Percentiles rank a stretch among this genome's conserved stretches.
These are phyloP conservation scores for Solanum hybrid DNA, from an alignment of 305 asterid species.

Conservation along the genomic window DNA sequence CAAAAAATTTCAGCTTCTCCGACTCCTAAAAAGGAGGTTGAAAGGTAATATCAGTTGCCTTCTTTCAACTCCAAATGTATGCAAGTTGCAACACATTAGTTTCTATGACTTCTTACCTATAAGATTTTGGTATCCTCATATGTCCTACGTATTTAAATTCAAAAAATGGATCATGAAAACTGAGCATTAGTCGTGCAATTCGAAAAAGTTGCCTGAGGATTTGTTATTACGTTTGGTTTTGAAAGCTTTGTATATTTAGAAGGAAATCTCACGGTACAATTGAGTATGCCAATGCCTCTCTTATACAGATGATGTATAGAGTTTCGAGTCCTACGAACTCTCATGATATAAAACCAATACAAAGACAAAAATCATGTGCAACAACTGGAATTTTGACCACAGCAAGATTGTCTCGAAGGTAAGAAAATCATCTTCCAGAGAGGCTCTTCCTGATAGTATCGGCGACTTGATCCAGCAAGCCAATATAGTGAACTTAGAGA, in stretches of 20 bases:
- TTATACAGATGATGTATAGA: neutral
- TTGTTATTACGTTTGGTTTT: neutral
- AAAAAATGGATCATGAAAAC: neutral
- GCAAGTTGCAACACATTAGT: neutral
- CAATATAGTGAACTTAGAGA: neutral
- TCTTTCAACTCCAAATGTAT: neutral
- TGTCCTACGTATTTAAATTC: neutral
- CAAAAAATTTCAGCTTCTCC: conserved; percentile 31
- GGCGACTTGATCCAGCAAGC: neutral
- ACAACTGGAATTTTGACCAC: neutral
- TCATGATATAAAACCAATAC: neutral
- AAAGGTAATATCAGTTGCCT: neutral
- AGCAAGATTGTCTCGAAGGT: neutral
- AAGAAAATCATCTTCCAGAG: neutral
- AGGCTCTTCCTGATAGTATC: neutral
- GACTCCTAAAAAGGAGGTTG: conserved; percentile 43
- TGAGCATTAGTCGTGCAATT: neutral
- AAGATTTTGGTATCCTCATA: neutral
- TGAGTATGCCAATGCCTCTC: neutral
- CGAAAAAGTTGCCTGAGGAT: neutral
- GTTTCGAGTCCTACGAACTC: neutral
- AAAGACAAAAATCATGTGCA: neutral
- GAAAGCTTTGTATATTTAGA: neutral
- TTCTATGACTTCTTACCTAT: neutral
- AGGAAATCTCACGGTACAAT: neutral